These are phyloP conservation scores for Metahyphopichia silvanorum DNA, from an alignment of 805 yeast genomes.

Conservation along the genomic window DNA sequence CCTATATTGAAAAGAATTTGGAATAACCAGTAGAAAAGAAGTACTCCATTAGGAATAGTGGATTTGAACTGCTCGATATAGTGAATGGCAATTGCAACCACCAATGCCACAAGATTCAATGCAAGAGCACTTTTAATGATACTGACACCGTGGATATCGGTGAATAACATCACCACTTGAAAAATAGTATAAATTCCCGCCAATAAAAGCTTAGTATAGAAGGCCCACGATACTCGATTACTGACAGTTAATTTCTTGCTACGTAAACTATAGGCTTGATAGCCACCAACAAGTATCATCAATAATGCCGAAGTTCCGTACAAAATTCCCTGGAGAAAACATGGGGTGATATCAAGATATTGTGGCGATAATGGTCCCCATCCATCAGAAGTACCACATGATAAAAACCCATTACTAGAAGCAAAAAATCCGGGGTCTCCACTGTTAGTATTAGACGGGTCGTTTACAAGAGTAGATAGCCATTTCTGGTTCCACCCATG, in stretches of 20 bases:
- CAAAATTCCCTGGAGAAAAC: slow-evolving; percentile 54
- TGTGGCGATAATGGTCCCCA: slow-evolving; percentile 36
- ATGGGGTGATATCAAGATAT: slow-evolving; percentile 56
- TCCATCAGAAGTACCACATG: slow-evolving; percentile 34
- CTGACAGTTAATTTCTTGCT: slow-evolving; percentile 16
- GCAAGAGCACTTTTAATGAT: slow-evolving; percentile 23
- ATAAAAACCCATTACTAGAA: slow-evolving; percentile 10
- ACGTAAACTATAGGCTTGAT: slow-evolving; percentile 32
- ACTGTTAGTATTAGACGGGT: too few relatives aligned
- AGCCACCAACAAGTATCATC: slow-evolving; percentile 42
- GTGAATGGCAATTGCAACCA: slow-evolving; percentile 56
- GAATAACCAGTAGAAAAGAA: slow-evolving; percentile 76
- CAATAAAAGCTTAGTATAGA: slow-evolving; percentile 40
- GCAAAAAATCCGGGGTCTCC: too few relatives aligned
- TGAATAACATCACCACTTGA: slow-evolving; percentile 18
- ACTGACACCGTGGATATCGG: slow-evolving; percentile 11
- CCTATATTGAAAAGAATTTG: slow-evolving; percentile 45
- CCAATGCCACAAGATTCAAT: slow-evolving; percentile 37
- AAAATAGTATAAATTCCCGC: slow-evolving; percentile 37
- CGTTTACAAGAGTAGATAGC: slow-evolving; percentile 3
- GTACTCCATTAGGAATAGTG: slow-evolving; percentile 60
- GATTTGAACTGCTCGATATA: slow-evolving; percentile 70
- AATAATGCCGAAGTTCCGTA: slow-evolving; percentile 39
- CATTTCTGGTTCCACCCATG: slow-evolving; percentile 7
- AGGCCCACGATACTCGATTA: slow-evolving; percentile 35